Evolutionary conservation across 192 early-diverging fungal genomes (phyloP).

Genomic region (Ambispora gerdemannii): DNA sequence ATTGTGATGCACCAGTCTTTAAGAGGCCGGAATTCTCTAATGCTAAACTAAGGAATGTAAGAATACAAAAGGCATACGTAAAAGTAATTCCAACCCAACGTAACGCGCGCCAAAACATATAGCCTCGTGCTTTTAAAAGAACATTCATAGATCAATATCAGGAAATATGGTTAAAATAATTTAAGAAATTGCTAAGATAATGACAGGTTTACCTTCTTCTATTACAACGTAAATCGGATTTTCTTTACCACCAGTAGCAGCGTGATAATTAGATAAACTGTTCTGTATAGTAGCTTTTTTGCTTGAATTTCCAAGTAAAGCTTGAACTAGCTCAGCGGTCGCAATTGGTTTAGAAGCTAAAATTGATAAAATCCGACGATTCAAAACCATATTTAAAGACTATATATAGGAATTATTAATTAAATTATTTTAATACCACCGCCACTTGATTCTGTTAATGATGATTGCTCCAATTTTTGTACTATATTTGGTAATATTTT

Average conservation of each 20-base stretch:
- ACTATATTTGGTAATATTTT: conserved; percentile 54
- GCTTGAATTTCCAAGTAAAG: conserved; percentile 32
- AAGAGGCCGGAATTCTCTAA: conserved; percentile 69
- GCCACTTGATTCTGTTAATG: conserved; percentile 30
- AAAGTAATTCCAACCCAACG: conserved; percentile 60
- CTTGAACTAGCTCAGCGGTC: conserved; percentile 29
- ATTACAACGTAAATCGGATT: conserved; percentile 63
- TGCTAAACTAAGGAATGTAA: conserved; percentile 64
- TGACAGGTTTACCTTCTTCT: conserved; percentile 47
- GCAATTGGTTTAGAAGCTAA: conserved; percentile 20
- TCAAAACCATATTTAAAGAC: too few relatives aligned
- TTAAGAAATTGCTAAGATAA: neutral
- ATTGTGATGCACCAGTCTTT: conserved; percentile 57
- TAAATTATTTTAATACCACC: too few relatives aligned
- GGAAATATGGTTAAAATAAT: neutral
- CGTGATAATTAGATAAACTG: conserved; percentile 30
- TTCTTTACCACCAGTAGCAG: conserved; percentile 48
- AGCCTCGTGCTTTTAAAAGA: conserved; percentile 42
- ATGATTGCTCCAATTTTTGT: conserved; percentile 46
- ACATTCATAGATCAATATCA: neutral
- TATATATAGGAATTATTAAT: too few relatives aligned
- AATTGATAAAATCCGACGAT: too few relatives aligned
- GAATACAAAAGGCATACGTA: conserved; percentile 66
- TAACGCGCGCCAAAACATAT: conserved; percentile 56
- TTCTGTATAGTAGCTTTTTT: conserved; percentile 35